Evolutionary conservation across 805 yeast species (phyloP).

Genomic region (Starmerella floris): DNA sequence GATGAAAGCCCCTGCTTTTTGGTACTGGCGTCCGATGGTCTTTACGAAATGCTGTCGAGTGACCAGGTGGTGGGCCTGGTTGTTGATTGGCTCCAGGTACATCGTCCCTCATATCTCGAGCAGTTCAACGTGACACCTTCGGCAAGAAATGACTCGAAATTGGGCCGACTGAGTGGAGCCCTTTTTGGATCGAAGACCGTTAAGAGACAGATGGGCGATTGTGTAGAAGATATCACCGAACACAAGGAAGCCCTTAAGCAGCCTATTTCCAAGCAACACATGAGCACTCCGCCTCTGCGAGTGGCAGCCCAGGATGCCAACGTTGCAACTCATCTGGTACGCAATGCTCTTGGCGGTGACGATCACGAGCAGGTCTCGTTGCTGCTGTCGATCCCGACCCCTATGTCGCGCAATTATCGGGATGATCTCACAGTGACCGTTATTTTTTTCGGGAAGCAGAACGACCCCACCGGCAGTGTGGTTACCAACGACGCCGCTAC

Average conservation of each 20-base stretch:
- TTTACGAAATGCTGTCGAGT: constrained; percentile 80
- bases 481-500: constrained; percentile 25
- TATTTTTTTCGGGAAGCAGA: constrained; percentile 62
- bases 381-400: constrained; percentile 80
- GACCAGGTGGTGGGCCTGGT: constrained; percentile 89
- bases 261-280: constrained; percentile 44
- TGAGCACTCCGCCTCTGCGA: constrained; percentile 10
- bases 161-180: constrained; percentile 15
- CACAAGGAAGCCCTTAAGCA: constrained; percentile 48
- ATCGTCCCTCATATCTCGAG: constrained; percentile 33
- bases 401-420: constrained; percentile 79
- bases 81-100: constrained; percentile 79
- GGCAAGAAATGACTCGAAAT: not conserved
- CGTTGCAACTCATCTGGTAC: constrained; percentile 80
- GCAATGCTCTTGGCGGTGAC: constrained; percentile 89
- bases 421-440: constrained; percentile 95
- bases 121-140: not conserved
- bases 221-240: constrained; percentile 30
- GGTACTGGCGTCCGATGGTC: constrained; percentile 88
- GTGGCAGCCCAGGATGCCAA: constrained; percentile 59
- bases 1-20: constrained; percentile 59
- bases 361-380: constrained; percentile 77
- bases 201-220: constrained; percentile 18
- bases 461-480: constrained; percentile 23
- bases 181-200: constrained; percentile 9